phyloP scores from a whole-genome alignment of 495 filamentous ascomycete genomes.

The Penicillium alfredii region DNA sequence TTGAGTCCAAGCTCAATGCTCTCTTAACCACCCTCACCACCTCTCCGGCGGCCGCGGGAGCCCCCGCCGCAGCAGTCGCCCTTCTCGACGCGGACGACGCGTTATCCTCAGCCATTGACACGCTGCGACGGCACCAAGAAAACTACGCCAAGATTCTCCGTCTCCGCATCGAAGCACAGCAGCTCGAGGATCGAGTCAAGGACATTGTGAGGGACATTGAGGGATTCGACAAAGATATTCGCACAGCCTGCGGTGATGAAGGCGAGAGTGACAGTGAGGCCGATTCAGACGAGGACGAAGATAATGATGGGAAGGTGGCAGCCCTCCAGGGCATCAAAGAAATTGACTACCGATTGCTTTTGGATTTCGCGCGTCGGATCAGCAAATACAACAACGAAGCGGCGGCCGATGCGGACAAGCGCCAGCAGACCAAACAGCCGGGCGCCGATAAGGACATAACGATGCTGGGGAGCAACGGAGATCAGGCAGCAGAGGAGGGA shows the following conservation, averaged over 20 bases:
- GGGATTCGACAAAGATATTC: constrained; percentile 34
- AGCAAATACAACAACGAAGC: constrained; percentile 46
- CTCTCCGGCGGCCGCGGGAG: constrained; percentile 37
- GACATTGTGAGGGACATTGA: constrained; percentile 38
- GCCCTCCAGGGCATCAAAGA: constrained; percentile 21
- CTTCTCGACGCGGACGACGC: constrained; percentile 41
- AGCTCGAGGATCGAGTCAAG: constrained; percentile 36
- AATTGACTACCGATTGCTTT: constrained; percentile 39
- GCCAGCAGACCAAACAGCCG: constrained; percentile 12
- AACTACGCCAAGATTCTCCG: constrained; percentile 37
- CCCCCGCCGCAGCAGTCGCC: constrained; percentile 34
- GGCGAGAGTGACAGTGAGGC: constrained; percentile 25
- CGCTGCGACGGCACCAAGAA: constrained; percentile 38
- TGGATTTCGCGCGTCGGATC: constrained; percentile 44
- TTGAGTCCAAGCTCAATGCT: constrained; percentile 39
- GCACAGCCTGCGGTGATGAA: constrained; percentile 27
- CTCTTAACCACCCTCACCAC: constrained; percentile 38
- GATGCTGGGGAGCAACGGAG: constrained; percentile 28
- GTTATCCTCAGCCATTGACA: constrained; percentile 33
- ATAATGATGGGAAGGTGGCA: constrained; percentile 5
- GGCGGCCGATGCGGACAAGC: constrained; percentile 37
- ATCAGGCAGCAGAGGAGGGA: constrained; percentile 13
- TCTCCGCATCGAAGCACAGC: constrained; percentile 34
- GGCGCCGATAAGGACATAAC: constrained; percentile 22
- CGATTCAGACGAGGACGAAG: constrained; percentile 22